Percentiles rank a stretch among this genome's conserved stretches.
These are phyloP conservation scores for Calonectria pauciramosa DNA, from an alignment of 2,329 filamentous ascomycete genomes.

Conservation along the genomic window DNA sequence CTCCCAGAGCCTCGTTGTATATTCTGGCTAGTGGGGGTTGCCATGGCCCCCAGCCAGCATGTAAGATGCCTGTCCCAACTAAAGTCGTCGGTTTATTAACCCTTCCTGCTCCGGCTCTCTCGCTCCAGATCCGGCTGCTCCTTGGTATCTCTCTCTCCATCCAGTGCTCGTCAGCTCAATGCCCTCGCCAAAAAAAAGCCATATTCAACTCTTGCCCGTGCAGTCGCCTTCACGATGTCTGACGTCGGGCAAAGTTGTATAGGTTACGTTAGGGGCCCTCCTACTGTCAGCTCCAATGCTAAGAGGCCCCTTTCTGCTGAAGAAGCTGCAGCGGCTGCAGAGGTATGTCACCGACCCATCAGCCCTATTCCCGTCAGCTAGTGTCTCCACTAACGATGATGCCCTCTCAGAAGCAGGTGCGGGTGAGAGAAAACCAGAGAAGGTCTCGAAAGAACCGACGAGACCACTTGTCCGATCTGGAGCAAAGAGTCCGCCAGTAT, in stretches of 20 bases:
- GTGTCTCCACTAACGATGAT: neutral
- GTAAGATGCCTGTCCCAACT: neutral
- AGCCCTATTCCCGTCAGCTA: neutral
- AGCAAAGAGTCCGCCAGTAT: neutral
- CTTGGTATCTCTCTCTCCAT: neutral
- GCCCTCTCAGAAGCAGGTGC: neutral
- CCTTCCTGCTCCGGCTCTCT: neutral
- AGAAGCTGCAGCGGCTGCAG: neutral
- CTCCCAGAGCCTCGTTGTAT: conserved; percentile 14
- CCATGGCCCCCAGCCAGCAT: neutral
- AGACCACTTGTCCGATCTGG: neutral
- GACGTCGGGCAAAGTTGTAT: neutral
- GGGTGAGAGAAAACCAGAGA: neutral
- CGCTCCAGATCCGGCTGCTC: neutral
- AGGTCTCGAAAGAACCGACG: neutral
- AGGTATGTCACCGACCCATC: neutral
- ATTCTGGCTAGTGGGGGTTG: neutral
- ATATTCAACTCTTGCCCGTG: neutral
- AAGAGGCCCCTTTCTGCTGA: neutral
- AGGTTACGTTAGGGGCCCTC: neutral
- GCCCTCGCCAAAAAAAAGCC: neutral
- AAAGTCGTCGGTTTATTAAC: neutral
- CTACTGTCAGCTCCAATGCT: neutral
- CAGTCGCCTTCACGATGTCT: neutral
- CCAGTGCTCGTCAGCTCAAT: neutral